phyloP scores from a whole-genome alignment of 768 basidiomycete genomes.

The Tremella yokohamensis region DNA sequence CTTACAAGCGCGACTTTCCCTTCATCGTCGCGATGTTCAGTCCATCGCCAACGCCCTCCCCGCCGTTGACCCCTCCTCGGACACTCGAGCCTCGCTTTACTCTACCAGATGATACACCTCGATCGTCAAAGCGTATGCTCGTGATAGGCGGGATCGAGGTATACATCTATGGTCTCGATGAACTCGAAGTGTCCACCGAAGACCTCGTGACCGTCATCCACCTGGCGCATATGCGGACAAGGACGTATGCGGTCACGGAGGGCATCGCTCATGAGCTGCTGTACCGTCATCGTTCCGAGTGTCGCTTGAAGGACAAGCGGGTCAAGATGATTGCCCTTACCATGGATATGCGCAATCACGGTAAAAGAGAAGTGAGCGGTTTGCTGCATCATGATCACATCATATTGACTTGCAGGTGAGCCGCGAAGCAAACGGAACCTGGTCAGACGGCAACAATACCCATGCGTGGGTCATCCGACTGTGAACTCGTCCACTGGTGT shows the following conservation, averaged over 20 bases:
- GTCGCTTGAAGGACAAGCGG: neutral
- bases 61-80: neutral
- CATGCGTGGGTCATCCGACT: neutral
- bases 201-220: neutral
- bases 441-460: neutral
- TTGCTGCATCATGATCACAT: neutral
- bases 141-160: slow-evolving; percentile 1
- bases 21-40: no score
- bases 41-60: no score
- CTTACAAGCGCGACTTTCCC: no score
- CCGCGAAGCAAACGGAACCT: neutral
- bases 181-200: neutral
- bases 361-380: neutral
- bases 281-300: neutral
- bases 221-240: neutral
- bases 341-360: slow-evolving; percentile 3
- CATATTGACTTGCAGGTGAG: neutral
- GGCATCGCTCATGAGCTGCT: neutral
- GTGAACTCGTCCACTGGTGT: neutral
- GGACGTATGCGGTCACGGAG: neutral
- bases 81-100: slow-evolving; percentile 1
- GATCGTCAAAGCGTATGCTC: neutral
- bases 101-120: neutral
- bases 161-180: neutral
- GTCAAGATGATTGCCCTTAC: neutral